phyloP scores from a whole-genome alignment of 116 monocot species.

The Posidonia oceanica region DNA sequence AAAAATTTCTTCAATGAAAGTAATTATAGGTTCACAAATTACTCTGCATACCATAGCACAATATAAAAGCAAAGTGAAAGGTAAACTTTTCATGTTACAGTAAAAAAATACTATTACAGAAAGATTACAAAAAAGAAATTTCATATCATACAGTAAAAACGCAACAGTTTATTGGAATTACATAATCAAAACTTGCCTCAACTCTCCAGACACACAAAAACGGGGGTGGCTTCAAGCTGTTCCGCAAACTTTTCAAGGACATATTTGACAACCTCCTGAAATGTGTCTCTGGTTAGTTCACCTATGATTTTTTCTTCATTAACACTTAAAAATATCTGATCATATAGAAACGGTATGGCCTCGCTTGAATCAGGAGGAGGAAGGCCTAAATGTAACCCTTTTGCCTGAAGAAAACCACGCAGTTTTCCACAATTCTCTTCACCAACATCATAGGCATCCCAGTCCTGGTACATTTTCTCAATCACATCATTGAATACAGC shows the following conservation, averaged over 20 bases:
- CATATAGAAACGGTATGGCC: slow-evolving; percentile 26
- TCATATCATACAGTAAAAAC: too few relatives aligned
- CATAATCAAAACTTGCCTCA: slow-evolving; percentile 17
- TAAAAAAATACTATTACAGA: too few relatives aligned
- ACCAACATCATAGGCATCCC: slow-evolving; percentile 13
- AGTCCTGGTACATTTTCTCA: slow-evolving; percentile 25
- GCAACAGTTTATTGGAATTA: background rate
- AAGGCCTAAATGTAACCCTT: slow-evolving; percentile 24
- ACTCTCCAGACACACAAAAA: slow-evolving; percentile 22
- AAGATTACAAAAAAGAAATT: too few relatives aligned
- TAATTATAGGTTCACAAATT: too few relatives aligned
- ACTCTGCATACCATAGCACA: too few relatives aligned
- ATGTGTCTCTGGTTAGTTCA: slow-evolving; percentile 15
- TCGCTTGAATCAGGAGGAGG: slow-evolving; percentile 31
- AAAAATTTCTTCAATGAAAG: too few relatives aligned
- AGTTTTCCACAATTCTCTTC: slow-evolving; percentile 19
- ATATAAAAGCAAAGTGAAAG: too few relatives aligned
- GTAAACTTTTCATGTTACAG: too few relatives aligned
- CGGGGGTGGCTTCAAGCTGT: slow-evolving; percentile 43
- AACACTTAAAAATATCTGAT: slow-evolving; percentile 26
- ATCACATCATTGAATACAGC: slow-evolving; percentile 12
- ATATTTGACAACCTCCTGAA: slow-evolving; percentile 18
- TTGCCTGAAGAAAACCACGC: slow-evolving; percentile 20
- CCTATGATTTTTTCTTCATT: slow-evolving; percentile 14
- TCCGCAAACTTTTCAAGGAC: slow-evolving; percentile 26